Evolutionary conservation across 2,329 filamentous ascomycete genomes (phyloP).

Genomic region (Trichophaea hybrida): DNA sequence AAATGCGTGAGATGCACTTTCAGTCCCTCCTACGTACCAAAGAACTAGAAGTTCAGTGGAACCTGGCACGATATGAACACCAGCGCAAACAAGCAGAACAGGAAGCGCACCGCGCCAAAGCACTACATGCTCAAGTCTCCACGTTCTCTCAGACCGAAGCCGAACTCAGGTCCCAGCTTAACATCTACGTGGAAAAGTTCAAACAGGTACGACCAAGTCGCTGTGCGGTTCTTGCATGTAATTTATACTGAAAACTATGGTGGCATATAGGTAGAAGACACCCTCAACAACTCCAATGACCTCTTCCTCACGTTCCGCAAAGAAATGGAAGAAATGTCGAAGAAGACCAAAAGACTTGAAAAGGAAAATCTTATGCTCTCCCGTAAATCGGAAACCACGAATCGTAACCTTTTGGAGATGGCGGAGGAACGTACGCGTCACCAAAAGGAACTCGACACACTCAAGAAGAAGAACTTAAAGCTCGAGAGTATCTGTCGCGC

Average conservation of each 20-base stretch:
- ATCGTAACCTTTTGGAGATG: conserved; percentile 92
- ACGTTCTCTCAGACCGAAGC: conserved; percentile 94
- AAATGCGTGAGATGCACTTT: conserved; percentile 87
- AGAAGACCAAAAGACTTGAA: conserved; percentile 92
- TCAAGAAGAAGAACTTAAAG: conserved; percentile 75
- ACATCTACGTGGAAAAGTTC: conserved; percentile 98
- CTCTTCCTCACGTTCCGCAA: conserved; percentile 92
- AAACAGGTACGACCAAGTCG: conserved; percentile 61
- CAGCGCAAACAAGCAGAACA: conserved; percentile 77
- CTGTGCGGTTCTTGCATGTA: conserved; percentile 1
- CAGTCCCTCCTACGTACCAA: conserved; percentile 84
- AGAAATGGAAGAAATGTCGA: conserved; percentile 99
- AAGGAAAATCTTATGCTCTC: conserved; percentile 89
- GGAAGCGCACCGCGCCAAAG: conserved; percentile 64
- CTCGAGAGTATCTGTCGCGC: conserved; percentile 88
- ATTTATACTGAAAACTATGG: conserved; percentile 21
- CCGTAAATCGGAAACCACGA: conserved; percentile 83
- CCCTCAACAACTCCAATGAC: conserved; percentile 95
- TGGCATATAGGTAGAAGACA: conserved; percentile 77
- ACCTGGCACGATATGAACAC: conserved; percentile 74
- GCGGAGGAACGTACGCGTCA: conserved; percentile 75
- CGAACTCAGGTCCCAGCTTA: conserved; percentile 84
- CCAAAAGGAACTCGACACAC: conserved; percentile 61
- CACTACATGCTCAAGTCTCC: conserved; percentile 79
- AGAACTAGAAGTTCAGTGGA: conserved; percentile 86